phyloP scores from a whole-genome alignment of 2,329 filamentous ascomycete species.

The Talaromyces sp. region DNA sequence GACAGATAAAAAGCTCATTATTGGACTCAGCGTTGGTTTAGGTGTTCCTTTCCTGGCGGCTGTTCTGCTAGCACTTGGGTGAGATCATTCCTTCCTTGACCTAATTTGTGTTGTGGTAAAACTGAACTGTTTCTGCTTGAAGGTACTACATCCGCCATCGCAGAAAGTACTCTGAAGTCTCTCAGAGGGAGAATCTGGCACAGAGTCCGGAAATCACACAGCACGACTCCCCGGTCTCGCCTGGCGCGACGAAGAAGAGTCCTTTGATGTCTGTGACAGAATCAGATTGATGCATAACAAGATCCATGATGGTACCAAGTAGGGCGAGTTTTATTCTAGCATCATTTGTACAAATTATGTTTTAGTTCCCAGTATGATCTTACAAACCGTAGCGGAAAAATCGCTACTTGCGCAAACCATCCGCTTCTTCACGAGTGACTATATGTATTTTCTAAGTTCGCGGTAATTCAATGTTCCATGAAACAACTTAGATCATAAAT shows the following conservation, averaged over 20 bases:
- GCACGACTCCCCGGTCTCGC: background rate
- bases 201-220: background rate
- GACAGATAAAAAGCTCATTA: conserved; percentile 38
- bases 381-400: no score
- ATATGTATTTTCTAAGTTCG: no score
- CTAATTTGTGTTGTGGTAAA: background rate
- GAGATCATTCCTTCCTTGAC: background rate
- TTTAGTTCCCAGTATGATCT: background rate
- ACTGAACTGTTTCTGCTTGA: background rate
- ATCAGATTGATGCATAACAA: background rate
- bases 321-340: background rate
- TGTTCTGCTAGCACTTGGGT: background rate
- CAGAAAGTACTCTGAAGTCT: background rate
- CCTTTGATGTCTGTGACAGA: background rate
- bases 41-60: conserved; percentile 18
- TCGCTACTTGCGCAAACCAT: no score
- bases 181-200: background rate
- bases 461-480: no score
- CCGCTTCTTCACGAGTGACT: no score
- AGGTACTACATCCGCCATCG: background rate
- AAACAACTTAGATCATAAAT: no score
- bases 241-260: background rate
- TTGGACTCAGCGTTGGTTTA: conserved; percentile 46
- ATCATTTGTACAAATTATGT: background rate
- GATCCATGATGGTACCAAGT: background rate